Evolutionary conservation across 169 alveolate species (phyloP).

Genomic region (Ichthyophthirius multifiliis): DNA sequence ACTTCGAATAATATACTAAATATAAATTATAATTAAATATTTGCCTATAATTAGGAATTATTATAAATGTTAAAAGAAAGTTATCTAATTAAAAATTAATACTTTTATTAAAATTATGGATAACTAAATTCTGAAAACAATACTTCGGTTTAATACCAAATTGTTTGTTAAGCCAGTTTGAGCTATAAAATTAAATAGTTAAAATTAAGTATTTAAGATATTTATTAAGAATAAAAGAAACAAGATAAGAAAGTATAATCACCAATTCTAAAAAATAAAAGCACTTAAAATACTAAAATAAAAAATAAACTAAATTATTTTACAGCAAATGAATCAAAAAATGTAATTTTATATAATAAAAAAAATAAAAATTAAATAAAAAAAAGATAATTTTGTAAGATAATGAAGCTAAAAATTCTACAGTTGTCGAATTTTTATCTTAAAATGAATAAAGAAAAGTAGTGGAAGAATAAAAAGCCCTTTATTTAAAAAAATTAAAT

Average conservation of each 20-base stretch:
- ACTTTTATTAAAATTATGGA: not conserved
- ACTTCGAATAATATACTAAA: not conserved
- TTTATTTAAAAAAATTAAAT: not conserved
- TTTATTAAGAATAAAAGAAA: not conserved
- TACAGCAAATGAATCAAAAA: slow-evolving; percentile 2
- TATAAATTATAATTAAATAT: not conserved
- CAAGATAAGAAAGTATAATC: not conserved
- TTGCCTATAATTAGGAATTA: not conserved
- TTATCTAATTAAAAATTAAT: not conserved
- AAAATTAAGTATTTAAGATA: not conserved
- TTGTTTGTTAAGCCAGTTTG: not conserved
- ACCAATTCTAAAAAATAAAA: not conserved
- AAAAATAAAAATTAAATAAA: not conserved
- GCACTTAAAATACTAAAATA: not conserved
- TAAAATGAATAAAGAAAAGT: not conserved
- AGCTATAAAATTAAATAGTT: not conserved
- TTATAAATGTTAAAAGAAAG: not conserved
- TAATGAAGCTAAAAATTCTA: not conserved
- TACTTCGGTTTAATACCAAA: not conserved
- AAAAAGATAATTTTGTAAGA: not conserved
- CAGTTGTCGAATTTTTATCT: not conserved
- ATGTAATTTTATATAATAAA: not conserved
- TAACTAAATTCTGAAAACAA: not conserved
- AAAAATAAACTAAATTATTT: not conserved
- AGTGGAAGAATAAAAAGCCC: not conserved